Base-by-base conservation (phyloP, 306 rosid species). In the Elaeagnus macrophylla region DNA sequence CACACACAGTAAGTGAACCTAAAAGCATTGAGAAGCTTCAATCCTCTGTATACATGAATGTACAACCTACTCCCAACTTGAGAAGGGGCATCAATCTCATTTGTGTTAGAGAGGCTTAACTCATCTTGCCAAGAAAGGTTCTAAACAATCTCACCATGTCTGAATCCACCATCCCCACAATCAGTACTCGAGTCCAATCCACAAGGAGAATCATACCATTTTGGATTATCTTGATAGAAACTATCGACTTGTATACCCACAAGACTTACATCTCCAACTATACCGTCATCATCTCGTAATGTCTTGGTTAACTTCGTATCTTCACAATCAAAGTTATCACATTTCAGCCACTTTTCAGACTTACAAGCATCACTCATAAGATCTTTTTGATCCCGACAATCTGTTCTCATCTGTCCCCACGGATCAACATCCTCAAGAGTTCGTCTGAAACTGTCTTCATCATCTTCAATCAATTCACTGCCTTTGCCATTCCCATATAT, bases 191-290 rank as follows among this genome's bases (percentile, higher is more conserved):
- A 75, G 76, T 88, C 95, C 81, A 93, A 76, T 55, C 83, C 89
- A 75, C 99, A 93, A 57, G 99, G 96, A 75, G 96, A 87, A 78
- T 93, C 99, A 51, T 80, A 93, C 99, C 99, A 93, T 73, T 93
- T 93, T 56, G 87, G 57, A 72, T 76, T 87, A 70, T 83, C 99
- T 48, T 75, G 96, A 69, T 87, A 93, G 80, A 93, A 87, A 67
- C 94, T 88, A 72, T 93, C 99, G 49, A 87, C 96, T 70, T 93
- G 99, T 57, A 93, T 78, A 62, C 95, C 89, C 55, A 83, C 93
- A 60, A 93, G 96, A 64, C 99, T 89, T 56, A 84, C 95, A 73
- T 87, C 96, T 13, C 87, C 66, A 42, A 77, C 95, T 57, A 91
- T 80, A 63, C 77, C 66, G 51, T 87, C 96, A 40, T 93, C 96